Evolutionary conservation across 1,284 basidiomycete species (phyloP).

Genomic region (Coniophora puteana): DNA sequence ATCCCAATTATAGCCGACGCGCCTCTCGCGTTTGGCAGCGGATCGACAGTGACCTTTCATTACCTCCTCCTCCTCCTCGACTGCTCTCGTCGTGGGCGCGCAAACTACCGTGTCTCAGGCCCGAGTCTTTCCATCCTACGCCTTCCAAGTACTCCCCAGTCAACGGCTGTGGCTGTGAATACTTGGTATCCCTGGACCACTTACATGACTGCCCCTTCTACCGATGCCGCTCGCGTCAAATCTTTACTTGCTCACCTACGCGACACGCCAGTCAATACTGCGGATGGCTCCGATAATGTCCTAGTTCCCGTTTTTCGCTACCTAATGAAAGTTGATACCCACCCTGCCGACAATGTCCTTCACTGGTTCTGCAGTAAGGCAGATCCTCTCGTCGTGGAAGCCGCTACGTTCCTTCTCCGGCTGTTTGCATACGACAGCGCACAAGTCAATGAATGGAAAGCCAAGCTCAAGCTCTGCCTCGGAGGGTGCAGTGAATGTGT

Average conservation of each 20-base stretch:
- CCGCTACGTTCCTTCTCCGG: slow-evolving; percentile 76
- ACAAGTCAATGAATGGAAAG: slow-evolving; percentile 61
- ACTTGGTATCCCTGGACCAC: not conserved
- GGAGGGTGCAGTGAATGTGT: slow-evolving; percentile 66
- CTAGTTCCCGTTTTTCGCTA: slow-evolving; percentile 53
- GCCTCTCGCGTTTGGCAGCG: not conserved
- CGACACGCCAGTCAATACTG: slow-evolving; percentile 51
- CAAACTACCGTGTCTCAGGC: not conserved
- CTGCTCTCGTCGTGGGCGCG: not conserved
- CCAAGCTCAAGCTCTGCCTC: slow-evolving; percentile 52
- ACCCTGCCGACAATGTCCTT: slow-evolving; percentile 33
- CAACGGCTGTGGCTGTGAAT: not conserved
- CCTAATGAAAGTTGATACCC: slow-evolving; percentile 44
- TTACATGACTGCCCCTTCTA: slow-evolving; percentile 23
- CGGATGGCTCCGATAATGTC: slow-evolving; percentile 42
- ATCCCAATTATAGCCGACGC: too few species aligned
- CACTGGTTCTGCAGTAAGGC: slow-evolving; percentile 77
- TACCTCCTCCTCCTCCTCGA: not conserved
- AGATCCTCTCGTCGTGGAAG: slow-evolving; percentile 45
- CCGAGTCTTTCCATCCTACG: not conserved
- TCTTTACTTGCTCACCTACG: slow-evolving; percentile 47
- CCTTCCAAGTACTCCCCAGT: not conserved
- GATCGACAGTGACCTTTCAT: not conserved
- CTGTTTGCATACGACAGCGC: slow-evolving; percentile 73
- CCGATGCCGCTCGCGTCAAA: slow-evolving; percentile 33